A percentile compares a stretch with the other conserved stretches of the same genome.
Conservation (phyloP, 2,329 filamentous ascomycete genomes). For the Hymenoscyphus salicellus region DNA sequence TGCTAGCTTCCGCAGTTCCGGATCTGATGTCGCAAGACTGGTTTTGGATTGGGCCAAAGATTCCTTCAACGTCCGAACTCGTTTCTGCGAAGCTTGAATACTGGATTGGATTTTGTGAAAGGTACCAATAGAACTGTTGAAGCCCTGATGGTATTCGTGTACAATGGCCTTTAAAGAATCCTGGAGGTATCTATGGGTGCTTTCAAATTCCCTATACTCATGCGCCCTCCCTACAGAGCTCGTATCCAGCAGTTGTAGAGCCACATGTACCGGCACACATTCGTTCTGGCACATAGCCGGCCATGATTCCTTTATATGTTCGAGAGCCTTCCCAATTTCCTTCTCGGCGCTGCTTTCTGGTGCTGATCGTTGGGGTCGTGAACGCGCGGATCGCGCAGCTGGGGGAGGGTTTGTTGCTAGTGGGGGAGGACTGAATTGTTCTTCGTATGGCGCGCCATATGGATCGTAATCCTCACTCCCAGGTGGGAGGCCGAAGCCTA, state of each 20-base stretch:
- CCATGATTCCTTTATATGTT: constrained; percentile 86
- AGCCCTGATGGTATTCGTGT: constrained; percentile 97
- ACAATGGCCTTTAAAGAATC: constrained; percentile 90
- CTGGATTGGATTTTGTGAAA: constrained; percentile 98
- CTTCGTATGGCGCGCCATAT: constrained; percentile 30
- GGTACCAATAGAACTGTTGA: constrained; percentile 97
- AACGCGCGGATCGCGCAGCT: constrained; percentile 19
- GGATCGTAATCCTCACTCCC: constrained; percentile 35
- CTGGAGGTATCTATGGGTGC: constrained; percentile 85
- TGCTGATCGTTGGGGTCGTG: constrained; percentile 23
- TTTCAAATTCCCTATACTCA: constrained; percentile 79
- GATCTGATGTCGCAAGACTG: constrained; percentile 79
- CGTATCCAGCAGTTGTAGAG: constrained; percentile 89
- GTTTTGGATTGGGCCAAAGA: constrained; percentile 78
- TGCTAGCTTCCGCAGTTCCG: constrained; percentile 86
- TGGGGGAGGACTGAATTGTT: constrained; percentile 31
- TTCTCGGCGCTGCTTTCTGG: constrained; percentile 34
- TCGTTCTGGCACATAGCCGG: constrained; percentile 84
- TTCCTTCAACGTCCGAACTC: constrained; percentile 77
- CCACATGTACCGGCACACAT: constrained; percentile 89
- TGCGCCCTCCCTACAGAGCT: constrained; percentile 91
- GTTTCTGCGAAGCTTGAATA: constrained; percentile 82
- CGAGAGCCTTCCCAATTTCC: constrained; percentile 54
- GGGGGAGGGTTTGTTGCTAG: constrained; percentile 22
- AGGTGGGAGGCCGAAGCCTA: constrained; percentile 25